These are phyloP conservation scores for Talaromyces sp. DNA, from an alignment of 2,329 filamentous ascomycete species.

Conservation along the genomic window DNA sequence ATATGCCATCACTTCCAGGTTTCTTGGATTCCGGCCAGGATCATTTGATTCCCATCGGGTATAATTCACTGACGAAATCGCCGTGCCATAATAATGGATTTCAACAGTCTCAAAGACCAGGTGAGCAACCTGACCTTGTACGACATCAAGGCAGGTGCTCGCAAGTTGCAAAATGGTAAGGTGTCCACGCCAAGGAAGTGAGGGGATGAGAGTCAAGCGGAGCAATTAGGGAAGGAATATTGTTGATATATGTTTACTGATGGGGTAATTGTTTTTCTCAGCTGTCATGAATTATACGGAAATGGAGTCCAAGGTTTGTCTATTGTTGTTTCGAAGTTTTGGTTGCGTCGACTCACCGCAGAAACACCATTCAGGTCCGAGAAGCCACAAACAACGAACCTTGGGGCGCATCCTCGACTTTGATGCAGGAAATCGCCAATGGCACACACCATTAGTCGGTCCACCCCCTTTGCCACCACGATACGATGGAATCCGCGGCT, in stretches of 20 bases:
- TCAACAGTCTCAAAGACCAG: slow-evolving; percentile 75
- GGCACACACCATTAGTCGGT: slow-evolving; percentile 96
- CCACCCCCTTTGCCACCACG: background rate
- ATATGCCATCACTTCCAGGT: background rate
- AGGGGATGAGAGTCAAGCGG: background rate
- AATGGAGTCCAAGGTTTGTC: slow-evolving; percentile 65
- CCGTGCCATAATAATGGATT: slow-evolving; percentile 60
- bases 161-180: slow-evolving; percentile 93
- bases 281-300: slow-evolving; percentile 98
- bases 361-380: slow-evolving; percentile 59
- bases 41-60: background rate
- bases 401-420: slow-evolving; percentile 77
- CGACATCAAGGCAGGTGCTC: slow-evolving; percentile 88
- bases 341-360: slow-evolving; percentile 12
- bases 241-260: background rate
- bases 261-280: slow-evolving; percentile 34
- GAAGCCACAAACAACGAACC: slow-evolving; percentile 99
- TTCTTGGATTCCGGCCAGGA: background rate
- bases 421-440: slow-evolving; percentile 98
- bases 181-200: background rate
- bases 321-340: slow-evolving; percentile 1
- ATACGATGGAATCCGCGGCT: slow-evolving; percentile 13
- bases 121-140: slow-evolving; percentile 91
- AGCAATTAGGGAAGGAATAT: background rate
- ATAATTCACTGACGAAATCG: background rate